These are phyloP conservation scores for Saccharomyces hybrid DNA, from an alignment of 1,139 yeast genomes.

Conservation along the genomic window DNA sequence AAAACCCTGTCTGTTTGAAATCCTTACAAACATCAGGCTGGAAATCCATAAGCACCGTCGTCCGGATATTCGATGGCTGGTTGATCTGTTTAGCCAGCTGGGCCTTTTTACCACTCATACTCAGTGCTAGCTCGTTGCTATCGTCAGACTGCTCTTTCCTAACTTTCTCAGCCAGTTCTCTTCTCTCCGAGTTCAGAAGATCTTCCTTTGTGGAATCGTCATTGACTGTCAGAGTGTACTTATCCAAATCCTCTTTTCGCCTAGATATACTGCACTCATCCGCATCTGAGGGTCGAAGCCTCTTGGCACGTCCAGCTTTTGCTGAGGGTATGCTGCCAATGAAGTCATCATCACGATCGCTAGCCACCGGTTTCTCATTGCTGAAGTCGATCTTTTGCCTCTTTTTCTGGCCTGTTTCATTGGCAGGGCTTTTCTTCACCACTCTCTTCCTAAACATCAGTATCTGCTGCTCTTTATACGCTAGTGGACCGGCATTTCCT, in stretches of 20 bases:
- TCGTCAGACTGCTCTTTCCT: background rate
- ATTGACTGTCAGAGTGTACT: conserved; percentile 9
- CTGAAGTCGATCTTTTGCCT: conserved; percentile 11
- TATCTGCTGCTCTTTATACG: background rate
- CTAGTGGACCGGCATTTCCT: background rate
- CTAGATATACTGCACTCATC: background rate
- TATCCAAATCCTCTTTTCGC: conserved; percentile 5
- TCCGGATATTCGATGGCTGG: conserved; percentile 48
- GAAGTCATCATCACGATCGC: background rate
- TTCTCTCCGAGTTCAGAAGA: conserved; percentile 30
- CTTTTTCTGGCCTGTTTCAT: conserved; percentile 7
- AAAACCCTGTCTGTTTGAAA: conserved; percentile 82
- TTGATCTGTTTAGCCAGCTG: conserved; percentile 9
- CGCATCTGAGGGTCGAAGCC: background rate
- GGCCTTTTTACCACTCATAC: conserved; percentile 3
- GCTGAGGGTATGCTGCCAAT: background rate
- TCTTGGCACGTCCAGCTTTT: background rate
- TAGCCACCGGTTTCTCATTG: background rate
- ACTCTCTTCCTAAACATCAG: conserved; percentile 30
- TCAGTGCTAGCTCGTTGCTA: background rate
- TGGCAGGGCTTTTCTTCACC: conserved; percentile 10
- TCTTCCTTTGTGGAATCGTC: conserved; percentile 35
- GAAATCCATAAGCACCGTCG: conserved; percentile 78
- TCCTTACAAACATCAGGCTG: conserved; percentile 96
- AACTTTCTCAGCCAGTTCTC: background rate